A percentile compares a stretch with the other conserved stretches of the same genome.
These are phyloP conservation scores for Didymella sp. DNA, from an alignment of 2,329 filamentous ascomycete genomes.

Conservation along the genomic window DNA sequence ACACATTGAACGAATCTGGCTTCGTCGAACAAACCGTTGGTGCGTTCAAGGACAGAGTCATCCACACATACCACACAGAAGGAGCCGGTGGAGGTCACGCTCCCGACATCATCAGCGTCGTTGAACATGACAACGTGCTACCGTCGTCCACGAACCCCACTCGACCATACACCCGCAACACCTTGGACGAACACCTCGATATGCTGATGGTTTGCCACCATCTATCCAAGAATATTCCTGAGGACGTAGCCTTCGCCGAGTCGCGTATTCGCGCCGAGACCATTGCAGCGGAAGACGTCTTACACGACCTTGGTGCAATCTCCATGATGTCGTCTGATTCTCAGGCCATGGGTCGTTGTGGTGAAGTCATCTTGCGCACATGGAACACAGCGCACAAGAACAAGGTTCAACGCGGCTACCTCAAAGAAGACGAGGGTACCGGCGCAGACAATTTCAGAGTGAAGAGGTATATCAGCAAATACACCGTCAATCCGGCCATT, in stretches of 20 bases:
- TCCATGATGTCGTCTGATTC: conserved; percentile 97
- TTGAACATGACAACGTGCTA: conserved; percentile 86
- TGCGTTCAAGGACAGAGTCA: conserved; percentile 85
- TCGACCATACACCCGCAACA: conserved; percentile 87
- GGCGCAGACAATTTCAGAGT: conserved; percentile 90
- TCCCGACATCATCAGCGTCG: conserved; percentile 93
- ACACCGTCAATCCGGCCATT: conserved; percentile 92
- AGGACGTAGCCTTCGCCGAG: conserved; percentile 95
- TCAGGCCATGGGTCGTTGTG: conserved; percentile 95
- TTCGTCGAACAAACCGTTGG: conserved; percentile 90
- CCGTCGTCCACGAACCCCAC: conserved; percentile 94
- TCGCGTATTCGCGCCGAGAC: conserved; percentile 93
- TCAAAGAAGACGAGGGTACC: conserved; percentile 79
- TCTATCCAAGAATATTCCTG: conserved; percentile 87
- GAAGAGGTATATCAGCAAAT: conserved; percentile 92
- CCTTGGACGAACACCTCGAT: conserved; percentile 93
- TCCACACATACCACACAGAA: conserved; percentile 97
- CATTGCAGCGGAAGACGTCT: conserved; percentile 93
- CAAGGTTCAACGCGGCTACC: conserved; percentile 78
- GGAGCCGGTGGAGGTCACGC: conserved; percentile 94
- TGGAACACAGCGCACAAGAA: conserved; percentile 99
- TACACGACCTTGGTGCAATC: conserved; percentile 93
- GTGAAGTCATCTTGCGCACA: conserved; percentile 89
- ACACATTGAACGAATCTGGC: conserved; percentile 96
- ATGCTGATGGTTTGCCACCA: conserved; percentile 99